Evolutionary conservation across 306 rosid species (phyloP).

Genomic region (Prunus kanzakura): DNA sequence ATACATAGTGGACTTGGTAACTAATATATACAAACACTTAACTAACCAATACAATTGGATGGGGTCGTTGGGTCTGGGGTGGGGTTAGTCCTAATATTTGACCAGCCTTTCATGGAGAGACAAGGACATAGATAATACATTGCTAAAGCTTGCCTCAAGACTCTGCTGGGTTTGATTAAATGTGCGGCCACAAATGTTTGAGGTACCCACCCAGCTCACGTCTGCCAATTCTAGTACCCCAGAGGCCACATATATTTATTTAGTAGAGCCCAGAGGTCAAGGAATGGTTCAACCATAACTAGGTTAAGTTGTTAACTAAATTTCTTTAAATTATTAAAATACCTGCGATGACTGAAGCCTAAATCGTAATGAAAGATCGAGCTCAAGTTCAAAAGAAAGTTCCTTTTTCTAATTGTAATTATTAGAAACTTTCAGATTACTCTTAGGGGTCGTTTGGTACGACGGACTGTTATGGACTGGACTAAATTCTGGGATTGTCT

Average conservation of each 20-base stretch:
- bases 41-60: not conserved
- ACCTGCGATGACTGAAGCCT: not conserved
- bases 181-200: not conserved
- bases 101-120: constrained; percentile 15
- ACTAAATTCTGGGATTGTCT: too few species aligned
- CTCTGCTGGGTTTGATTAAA: too few species aligned
- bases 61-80: constrained; percentile 44
- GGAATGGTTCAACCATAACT: constrained; percentile 50
- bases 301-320: constrained; percentile 17
- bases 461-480: too few species aligned
- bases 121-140: too few species aligned
- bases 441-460: too few species aligned
- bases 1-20: constrained; percentile 28
- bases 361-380: not conserved
- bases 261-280: not conserved
- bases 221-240: not conserved
- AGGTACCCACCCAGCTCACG: not conserved
- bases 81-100: constrained; percentile 13
- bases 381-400: too few species aligned
- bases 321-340: not conserved
- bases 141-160: not conserved
- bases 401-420: too few species aligned
- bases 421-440: too few species aligned
- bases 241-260: not conserved
- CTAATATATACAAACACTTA: not conserved